phyloP scores from a whole-genome alignment of 2,329 filamentous ascomycete genomes.

The Arachnomyces sp. region DNA sequence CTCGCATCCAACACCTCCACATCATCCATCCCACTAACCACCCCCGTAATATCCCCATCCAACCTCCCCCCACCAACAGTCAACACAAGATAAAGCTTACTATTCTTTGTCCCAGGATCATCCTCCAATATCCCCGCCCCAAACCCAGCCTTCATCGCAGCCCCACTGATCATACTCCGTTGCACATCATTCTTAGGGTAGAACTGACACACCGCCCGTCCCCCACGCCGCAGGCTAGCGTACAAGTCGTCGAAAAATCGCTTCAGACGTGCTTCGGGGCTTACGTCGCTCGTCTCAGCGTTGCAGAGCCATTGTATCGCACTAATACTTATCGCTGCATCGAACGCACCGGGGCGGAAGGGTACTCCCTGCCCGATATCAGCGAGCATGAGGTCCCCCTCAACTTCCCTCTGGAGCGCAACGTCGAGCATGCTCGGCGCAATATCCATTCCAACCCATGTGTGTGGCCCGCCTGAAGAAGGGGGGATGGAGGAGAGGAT shows the following conservation, averaged over 20 bases:
- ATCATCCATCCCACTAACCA: conserved; percentile 79
- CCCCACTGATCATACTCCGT: conserved; percentile 81
- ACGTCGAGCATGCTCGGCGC: conserved; percentile 94
- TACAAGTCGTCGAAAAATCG: conserved; percentile 93
- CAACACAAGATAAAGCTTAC: conserved; percentile 90
- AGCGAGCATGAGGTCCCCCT: conserved; percentile 86
- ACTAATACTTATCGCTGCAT: conserved; percentile 88
- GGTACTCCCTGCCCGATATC: conserved; percentile 95
- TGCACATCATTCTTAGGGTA: conserved; percentile 95
- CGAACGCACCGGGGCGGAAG: conserved; percentile 84
- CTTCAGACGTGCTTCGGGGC: conserved; percentile 64
- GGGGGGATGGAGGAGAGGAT: conserved; percentile 68
- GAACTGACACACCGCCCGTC: conserved; percentile 90
- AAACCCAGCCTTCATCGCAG: conserved; percentile 88
- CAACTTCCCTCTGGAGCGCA: conserved; percentile 81
- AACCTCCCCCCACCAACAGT: conserved; percentile 70
- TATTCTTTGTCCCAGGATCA: conserved; percentile 91
- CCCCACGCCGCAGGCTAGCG: conserved; percentile 71
- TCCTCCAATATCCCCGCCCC: conserved; percentile 92
- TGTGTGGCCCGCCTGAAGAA: conserved; percentile 73
- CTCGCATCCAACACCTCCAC: conserved; percentile 71
- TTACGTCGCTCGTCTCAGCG: conserved; percentile 80
- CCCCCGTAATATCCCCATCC: conserved; percentile 71
- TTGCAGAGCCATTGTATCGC: conserved; percentile 99
- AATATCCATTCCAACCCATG: conserved; percentile 97